Evolutionary conservation across 2,329 filamentous ascomycete species (phyloP).

Genomic region (Truncatella angustata): DNA sequence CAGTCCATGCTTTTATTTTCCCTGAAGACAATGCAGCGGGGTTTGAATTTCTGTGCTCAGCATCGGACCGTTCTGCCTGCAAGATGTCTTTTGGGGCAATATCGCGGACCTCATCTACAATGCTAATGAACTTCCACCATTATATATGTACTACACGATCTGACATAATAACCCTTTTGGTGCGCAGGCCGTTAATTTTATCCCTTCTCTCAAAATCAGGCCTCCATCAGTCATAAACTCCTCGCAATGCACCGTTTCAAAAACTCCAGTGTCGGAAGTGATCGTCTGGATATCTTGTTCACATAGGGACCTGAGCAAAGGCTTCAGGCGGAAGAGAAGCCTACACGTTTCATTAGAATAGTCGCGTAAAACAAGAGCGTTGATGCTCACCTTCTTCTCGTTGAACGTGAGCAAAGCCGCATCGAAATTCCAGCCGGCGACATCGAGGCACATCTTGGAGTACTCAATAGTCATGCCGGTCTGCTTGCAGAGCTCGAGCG

Average conservation of each 20-base stretch:
- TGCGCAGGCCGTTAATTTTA: background rate
- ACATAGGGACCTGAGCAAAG: slow-evolving; percentile 2
- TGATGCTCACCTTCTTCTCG: slow-evolving; percentile 63
- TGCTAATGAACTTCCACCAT: too few species aligned
- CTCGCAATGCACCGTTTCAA: slow-evolving; percentile 11
- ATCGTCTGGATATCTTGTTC: background rate
- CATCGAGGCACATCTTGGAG: slow-evolving; percentile 75
- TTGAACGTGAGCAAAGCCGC: slow-evolving; percentile 74
- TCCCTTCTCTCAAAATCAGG: background rate
- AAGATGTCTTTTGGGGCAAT: too few species aligned
- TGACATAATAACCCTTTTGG: too few species aligned
- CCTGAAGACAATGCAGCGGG: too few species aligned
- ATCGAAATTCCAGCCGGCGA: slow-evolving; percentile 78
- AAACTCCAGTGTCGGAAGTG: background rate
- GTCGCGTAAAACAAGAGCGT: background rate
- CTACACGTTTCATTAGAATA: background rate
- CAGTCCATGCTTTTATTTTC: too few species aligned
- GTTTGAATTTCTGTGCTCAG: too few species aligned
- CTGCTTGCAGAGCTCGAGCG: slow-evolving; percentile 71
- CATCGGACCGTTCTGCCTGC: too few species aligned
- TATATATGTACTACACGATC: background rate
- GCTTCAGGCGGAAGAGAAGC: slow-evolving; percentile 9
- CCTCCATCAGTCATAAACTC: slow-evolving; percentile 8
- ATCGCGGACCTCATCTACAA: too few species aligned
- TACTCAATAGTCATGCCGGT: slow-evolving; percentile 80